Evolutionary conservation across 805 yeast species (phyloP).

Genomic region (Myxozyma mucilagina): DNA sequence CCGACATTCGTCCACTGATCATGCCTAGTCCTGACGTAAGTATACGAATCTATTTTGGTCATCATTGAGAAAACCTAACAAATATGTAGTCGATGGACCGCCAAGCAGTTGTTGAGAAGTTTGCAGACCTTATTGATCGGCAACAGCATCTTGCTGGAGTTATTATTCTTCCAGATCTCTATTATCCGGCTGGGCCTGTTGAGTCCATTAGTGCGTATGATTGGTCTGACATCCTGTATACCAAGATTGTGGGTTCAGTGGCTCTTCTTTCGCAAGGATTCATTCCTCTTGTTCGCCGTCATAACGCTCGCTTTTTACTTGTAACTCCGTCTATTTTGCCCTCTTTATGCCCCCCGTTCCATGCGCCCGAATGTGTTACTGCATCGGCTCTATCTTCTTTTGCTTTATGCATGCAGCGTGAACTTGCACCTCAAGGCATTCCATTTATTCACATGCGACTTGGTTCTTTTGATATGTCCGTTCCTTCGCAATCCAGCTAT

Average conservation of each 20-base stretch:
- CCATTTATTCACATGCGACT: conserved; percentile 48
- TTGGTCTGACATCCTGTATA: conserved; percentile 53
- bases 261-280: conserved; percentile 58
- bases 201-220: conserved; percentile 53
- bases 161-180: conserved; percentile 67
- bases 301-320: conserved; percentile 52
- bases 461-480: conserved; percentile 50
- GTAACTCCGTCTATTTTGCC: conserved; percentile 59
- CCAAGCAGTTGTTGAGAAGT: conserved; percentile 26
- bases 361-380: conserved; percentile 61
- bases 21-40: conserved; percentile 39
- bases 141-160: conserved; percentile 62
- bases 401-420: conserved; percentile 46
- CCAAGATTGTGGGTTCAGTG: conserved; percentile 51
- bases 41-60: background rate
- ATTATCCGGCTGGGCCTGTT: conserved; percentile 66
- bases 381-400: conserved; percentile 48
- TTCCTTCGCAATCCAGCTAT: conserved; percentile 34
- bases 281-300: conserved; percentile 53
- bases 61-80: background rate
- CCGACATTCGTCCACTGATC: conserved; percentile 67
- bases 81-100: conserved; percentile 18
- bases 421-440: conserved; percentile 46
- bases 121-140: conserved; percentile 27
- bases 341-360: conserved; percentile 58